Conservation (phyloP, 179 eudicot genomes). For the Beta lomatogona region DNA sequence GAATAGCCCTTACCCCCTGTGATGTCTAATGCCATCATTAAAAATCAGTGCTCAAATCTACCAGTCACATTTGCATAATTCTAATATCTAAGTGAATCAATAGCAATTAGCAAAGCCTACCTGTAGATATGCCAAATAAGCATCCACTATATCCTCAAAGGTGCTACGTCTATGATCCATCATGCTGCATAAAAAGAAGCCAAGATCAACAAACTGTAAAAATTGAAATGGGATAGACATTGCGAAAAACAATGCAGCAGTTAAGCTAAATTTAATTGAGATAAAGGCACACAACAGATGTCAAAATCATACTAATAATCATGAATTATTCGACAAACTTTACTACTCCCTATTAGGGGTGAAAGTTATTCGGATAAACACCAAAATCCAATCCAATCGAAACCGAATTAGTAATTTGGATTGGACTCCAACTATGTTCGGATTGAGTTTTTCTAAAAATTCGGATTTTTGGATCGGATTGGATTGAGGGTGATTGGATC, state of each 20-base stretch:
- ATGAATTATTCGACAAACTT: not conserved
- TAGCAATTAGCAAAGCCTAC: slow-evolving; percentile 41
- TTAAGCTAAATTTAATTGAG: too few species aligned
- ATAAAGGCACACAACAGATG: not conserved
- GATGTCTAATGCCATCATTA: too few species aligned
- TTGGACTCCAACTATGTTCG: too few species aligned
- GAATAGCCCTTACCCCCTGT: slow-evolving; percentile 3
- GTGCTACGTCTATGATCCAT: slow-evolving; percentile 56
- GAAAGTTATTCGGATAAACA: too few species aligned
- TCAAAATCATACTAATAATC: not conserved
- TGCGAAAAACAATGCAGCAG: not conserved
- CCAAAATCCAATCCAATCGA: too few species aligned
- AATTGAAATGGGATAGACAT: not conserved
- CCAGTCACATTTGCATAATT: slow-evolving; percentile 2
- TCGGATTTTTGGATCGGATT: too few species aligned
- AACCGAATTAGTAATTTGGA: too few species aligned
- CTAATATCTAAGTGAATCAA: not conserved
- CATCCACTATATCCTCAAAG: slow-evolving; percentile 90
- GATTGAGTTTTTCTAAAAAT: too few species aligned
- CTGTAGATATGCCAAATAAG: slow-evolving; percentile 88
- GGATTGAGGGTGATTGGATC: too few species aligned
- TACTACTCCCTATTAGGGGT: not conserved
- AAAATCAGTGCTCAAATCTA: too few species aligned
- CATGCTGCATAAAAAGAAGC: slow-evolving; percentile 48
- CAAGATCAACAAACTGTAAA: not conserved